These are phyloP conservation scores for Cyanodermella asteris DNA, from an alignment of 2,329 filamentous ascomycete genomes.

Conservation along the genomic window DNA sequence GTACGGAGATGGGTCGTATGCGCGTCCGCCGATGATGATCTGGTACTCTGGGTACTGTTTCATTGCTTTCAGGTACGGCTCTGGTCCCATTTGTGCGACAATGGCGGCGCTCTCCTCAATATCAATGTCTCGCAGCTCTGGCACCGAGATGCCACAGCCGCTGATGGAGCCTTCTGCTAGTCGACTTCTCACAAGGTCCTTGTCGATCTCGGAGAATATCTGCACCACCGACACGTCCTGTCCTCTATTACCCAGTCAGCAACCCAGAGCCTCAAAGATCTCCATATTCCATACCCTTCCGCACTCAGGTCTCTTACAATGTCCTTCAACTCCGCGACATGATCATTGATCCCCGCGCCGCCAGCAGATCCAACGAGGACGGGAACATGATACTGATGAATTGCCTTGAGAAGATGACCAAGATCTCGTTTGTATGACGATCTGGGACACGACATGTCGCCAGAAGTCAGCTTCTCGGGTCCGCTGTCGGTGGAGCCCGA, in stretches of 20 bases:
- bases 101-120: conserved; percentile 18
- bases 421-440: conserved; percentile 23
- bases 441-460: conserved; percentile 18
- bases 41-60: conserved; percentile 20
- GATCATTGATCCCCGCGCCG: conserved; percentile 25
- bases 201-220: conserved; percentile 20
- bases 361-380: conserved; percentile 25
- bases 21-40: conserved; percentile 25
- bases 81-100: conserved; percentile 25
- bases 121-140: conserved; percentile 16
- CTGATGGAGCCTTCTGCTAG: conserved; percentile 14
- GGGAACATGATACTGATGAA: conserved; percentile 15
- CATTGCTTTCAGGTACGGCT: conserved; percentile 24
- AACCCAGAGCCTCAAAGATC: no score
- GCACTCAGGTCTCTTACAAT: no score
- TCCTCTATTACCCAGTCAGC: conserved; percentile 13
- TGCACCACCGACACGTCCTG: conserved; percentile 12
- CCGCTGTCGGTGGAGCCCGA: conserved; percentile 14
- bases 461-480: conserved; percentile 11
- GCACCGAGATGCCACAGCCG: conserved; percentile 21
- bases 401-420: conserved; percentile 16
- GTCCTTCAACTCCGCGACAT: conserved; percentile 19
- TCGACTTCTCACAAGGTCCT: conserved; percentile 12
- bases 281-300: no score
- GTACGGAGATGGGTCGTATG: conserved; percentile 21